phyloP scores from a whole-genome alignment of 2,329 filamentous ascomycete genomes.

The Fusarium verrucosum region DNA sequence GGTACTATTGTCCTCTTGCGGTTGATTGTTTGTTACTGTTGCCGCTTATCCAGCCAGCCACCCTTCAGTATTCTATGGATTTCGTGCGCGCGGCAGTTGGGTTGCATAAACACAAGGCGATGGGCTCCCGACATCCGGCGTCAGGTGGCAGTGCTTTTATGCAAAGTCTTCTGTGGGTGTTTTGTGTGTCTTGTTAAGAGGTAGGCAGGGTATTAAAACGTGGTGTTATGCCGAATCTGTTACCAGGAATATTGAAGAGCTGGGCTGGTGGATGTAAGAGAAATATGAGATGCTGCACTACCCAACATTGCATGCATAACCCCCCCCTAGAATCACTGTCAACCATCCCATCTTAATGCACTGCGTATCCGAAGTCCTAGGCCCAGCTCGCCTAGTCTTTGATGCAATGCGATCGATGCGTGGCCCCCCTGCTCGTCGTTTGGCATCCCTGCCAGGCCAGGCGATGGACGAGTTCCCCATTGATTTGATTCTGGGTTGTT shows the following conservation, averaged over 20 bases:
- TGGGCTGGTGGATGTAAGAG: constrained; percentile 3
- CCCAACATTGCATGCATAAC: constrained; percentile 7
- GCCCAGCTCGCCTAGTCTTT: too few relatives aligned
- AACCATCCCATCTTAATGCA: constrained; percentile 9
- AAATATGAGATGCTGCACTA: constrained; percentile 2
- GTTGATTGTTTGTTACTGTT: neutral
- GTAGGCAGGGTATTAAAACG: constrained; percentile 18
- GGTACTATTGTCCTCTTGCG: neutral
- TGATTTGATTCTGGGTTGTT: neutral
- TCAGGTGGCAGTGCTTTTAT: constrained; percentile 35
- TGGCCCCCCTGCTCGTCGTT: constrained; percentile 24
- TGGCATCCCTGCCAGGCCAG: constrained; percentile 29
- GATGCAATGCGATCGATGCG: constrained; percentile 32
- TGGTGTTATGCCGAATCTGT: constrained; percentile 13
- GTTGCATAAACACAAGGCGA: constrained; percentile 22
- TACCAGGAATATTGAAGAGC: neutral
- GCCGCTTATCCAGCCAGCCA: neutral
- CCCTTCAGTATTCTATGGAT: constrained; percentile 2
- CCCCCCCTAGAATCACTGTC: neutral
- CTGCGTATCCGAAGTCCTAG: too few relatives aligned
- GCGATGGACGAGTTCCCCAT: constrained; percentile 2
- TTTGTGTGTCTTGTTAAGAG: constrained; percentile 16
- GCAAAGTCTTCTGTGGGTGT: constrained; percentile 18
- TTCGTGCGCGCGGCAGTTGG: neutral
- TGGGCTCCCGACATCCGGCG: constrained; percentile 9